phyloP scores from a whole-genome alignment of 2,329 filamentous ascomycete genomes.

The Pyrenophora teres region DNA sequence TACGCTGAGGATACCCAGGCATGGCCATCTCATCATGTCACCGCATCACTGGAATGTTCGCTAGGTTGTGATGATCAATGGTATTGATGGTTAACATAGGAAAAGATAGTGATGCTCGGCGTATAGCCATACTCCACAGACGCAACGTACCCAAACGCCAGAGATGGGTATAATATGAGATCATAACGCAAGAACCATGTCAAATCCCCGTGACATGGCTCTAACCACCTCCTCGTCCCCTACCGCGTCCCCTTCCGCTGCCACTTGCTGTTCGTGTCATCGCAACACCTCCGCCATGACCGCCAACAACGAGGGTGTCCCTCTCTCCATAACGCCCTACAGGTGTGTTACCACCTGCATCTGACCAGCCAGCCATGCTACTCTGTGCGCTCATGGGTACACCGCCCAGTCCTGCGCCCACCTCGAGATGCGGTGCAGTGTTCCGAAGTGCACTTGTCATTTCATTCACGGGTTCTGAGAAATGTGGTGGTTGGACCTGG shows the following conservation, averaged over 20 bases:
- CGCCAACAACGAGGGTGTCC: constrained; percentile 16
- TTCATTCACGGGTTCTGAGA: constrained; percentile 37
- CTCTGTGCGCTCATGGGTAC: constrained; percentile 50
- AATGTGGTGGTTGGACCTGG: constrained; percentile 42
- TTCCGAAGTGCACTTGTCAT: constrained; percentile 39
- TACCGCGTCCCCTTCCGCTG: constrained; percentile 40
- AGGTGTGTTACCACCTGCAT: constrained; percentile 43
- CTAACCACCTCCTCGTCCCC: constrained; percentile 24
- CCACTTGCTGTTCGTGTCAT: constrained; percentile 49
- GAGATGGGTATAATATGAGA: constrained; percentile 18
- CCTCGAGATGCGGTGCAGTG: constrained; percentile 41
- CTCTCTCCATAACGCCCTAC: constrained; percentile 42
- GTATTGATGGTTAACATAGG: background rate
- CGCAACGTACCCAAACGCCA: constrained; percentile 14
- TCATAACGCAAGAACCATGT: constrained; percentile 4
- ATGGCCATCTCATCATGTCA: no score
- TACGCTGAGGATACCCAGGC: no score
- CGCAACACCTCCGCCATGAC: constrained; percentile 36
- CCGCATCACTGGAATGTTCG: no score
- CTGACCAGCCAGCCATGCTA: constrained; percentile 43
- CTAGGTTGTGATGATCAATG: no score
- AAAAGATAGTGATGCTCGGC: background rate
- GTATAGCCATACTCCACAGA: background rate
- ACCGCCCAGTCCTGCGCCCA: constrained; percentile 36
- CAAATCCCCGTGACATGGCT: background rate